A percentile compares a stretch with the other conserved stretches of the same genome.
phyloP scores from a whole-genome alignment of 2,329 filamentous ascomycete species.

The Aspergillus chevalieri region DNA sequence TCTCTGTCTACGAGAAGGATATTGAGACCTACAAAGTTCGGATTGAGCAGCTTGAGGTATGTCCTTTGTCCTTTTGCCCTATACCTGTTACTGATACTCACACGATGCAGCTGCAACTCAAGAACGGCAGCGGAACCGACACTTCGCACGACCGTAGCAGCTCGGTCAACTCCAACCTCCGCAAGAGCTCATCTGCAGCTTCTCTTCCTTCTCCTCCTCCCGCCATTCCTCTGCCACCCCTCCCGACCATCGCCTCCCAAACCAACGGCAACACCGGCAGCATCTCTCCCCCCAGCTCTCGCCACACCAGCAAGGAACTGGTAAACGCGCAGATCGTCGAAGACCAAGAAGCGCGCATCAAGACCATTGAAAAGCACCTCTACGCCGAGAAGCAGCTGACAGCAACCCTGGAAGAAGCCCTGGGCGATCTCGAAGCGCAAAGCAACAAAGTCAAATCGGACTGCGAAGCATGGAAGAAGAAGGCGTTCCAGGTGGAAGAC shows the following conservation, averaged over 20 bases:
- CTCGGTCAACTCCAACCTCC: conserved; percentile 62
- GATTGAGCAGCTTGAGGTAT: conserved; percentile 70
- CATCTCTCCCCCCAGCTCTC: conserved; percentile 54
- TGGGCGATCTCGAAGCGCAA: conserved; percentile 86
- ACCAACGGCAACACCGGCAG: conserved; percentile 48
- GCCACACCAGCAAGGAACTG: conserved; percentile 77
- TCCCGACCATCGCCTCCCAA: conserved; percentile 58
- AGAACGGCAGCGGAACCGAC: conserved; percentile 31
- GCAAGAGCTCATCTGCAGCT: conserved; percentile 75
- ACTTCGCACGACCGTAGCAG: conserved; percentile 49
- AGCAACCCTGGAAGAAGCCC: conserved; percentile 86
- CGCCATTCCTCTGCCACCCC: conserved; percentile 87
- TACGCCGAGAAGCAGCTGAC: conserved; percentile 95
- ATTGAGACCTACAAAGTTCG: conserved; percentile 51
- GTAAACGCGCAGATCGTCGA: conserved; percentile 77
- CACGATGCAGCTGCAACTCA: conserved; percentile 33
- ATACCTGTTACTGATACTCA: conserved; percentile 12
- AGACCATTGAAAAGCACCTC: conserved; percentile 93
- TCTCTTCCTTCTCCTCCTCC: conserved; percentile 91
- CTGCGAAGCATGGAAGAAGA: conserved; percentile 84
- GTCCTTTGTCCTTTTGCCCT: conserved; percentile 14
- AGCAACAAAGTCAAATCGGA: conserved; percentile 89
- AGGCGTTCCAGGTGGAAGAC: conserved; percentile 70
- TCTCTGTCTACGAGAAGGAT: conserved; percentile 59
- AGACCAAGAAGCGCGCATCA: conserved; percentile 90